Evolutionary conservation across 805 yeast genomes (phyloP).

Genomic region (Zygotorulaspora danielsina): DNA sequence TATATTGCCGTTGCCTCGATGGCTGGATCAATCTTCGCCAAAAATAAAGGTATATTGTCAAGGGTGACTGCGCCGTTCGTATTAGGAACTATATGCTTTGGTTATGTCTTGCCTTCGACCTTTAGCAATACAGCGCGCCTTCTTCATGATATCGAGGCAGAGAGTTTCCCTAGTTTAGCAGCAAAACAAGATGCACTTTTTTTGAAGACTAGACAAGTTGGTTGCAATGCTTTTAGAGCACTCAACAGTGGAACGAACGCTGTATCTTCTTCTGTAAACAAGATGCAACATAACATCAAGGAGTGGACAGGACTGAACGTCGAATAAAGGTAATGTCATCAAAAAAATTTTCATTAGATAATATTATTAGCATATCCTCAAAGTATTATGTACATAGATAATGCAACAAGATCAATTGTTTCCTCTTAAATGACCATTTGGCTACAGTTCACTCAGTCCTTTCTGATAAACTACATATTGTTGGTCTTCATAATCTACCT

Average conservation of each 20-base stretch:
- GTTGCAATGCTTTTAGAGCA: conserved; percentile 2
- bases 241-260: conserved; percentile 3
- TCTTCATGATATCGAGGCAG: conserved; percentile 47
- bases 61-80: conserved; percentile 48
- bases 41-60: conserved; percentile 46
- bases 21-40: conserved; percentile 56
- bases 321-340: conserved; percentile 5
- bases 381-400: not conserved
- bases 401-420: not conserved
- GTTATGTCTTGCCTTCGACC: conserved; percentile 55
- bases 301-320: conserved; percentile 28
- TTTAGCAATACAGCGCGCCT: conserved; percentile 46
- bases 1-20: conserved; percentile 53
- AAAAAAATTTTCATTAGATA: not conserved
- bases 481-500: conserved; percentile 10
- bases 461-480: conserved; percentile 9
- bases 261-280: conserved; percentile 1
- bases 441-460: too few relatives aligned
- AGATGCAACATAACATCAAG: conserved; percentile 12
- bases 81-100: conserved; percentile 50
- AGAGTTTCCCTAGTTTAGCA: conserved; percentile 27
- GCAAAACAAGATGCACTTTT: conserved; percentile 25
- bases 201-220: conserved; percentile 9
- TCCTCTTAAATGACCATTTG: not conserved
- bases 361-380: too few relatives aligned